phyloP scores from a whole-genome alignment of 2,329 filamentous ascomycete genomes.

The Apiospora hydei region DNA sequence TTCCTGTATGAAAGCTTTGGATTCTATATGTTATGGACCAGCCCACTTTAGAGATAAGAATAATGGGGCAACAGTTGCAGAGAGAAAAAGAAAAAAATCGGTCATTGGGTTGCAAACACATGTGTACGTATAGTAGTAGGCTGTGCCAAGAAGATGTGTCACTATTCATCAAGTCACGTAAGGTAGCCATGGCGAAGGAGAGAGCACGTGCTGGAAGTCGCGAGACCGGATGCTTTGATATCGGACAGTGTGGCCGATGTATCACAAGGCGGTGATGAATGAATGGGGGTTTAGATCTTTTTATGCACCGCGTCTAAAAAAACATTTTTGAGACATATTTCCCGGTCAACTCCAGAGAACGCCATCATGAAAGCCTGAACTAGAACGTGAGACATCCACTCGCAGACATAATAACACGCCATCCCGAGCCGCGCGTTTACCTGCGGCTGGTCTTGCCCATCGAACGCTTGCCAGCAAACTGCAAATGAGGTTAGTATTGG shows the following conservation, averaged over 20 bases:
- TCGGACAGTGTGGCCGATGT: neutral
- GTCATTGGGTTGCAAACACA: neutral
- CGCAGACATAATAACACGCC: neutral
- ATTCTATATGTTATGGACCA: neutral
- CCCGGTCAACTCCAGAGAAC: conserved; percentile 15
- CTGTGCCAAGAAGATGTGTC: neutral
- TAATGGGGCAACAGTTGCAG: neutral
- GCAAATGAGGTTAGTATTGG: conserved; percentile 18
- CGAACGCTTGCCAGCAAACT: conserved; percentile 29
- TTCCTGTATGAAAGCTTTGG: neutral
- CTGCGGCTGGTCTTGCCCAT: conserved; percentile 28
- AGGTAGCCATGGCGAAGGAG: too few species aligned
- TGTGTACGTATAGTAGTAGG: neutral
- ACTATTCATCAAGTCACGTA: too few species aligned
- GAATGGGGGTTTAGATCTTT: conserved; percentile 9
- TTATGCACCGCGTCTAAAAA: conserved; percentile 8
- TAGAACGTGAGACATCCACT: neutral
- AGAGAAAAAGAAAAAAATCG: neutral
- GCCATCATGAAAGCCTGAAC: conserved; percentile 15
- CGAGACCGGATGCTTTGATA: neutral
- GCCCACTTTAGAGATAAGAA: neutral
- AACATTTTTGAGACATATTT: conserved; percentile 13
- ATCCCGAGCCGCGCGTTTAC: conserved; percentile 16
- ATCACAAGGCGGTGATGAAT: neutral
- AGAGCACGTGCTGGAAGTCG: too few species aligned